A percentile compares a stretch with the other conserved stretches of the same genome.
Conservation (phyloP, 345 rosid genomes). For the Cardamine resedifolia region DNA sequence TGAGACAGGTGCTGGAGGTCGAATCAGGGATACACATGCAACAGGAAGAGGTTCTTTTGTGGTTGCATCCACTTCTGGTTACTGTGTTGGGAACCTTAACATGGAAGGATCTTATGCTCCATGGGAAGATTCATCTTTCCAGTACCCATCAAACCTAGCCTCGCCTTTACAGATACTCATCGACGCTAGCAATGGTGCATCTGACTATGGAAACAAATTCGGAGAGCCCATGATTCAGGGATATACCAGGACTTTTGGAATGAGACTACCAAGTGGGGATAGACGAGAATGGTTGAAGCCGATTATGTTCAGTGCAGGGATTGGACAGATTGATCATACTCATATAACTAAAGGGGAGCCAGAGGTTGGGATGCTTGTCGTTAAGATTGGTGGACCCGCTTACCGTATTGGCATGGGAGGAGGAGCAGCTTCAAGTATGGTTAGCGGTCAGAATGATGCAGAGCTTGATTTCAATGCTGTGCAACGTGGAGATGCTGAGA, state of each 20-base stretch:
- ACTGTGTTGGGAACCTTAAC: conserved; percentile 82
- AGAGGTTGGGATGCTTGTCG: conserved; percentile 88
- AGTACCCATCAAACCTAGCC: conserved; percentile 77
- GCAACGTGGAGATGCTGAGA: conserved; percentile 96
- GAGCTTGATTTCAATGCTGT: conserved; percentile 98
- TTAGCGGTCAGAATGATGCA: conserved; percentile 94
- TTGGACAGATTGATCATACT: conserved; percentile 87
- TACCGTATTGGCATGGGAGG: conserved; percentile 98
- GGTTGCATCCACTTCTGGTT: conserved; percentile 83
- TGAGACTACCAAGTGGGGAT: conserved; percentile 93
- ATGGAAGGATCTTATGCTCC: conserved; percentile 83
- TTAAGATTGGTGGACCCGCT: conserved; percentile 97
- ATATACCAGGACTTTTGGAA: conserved; percentile 83
- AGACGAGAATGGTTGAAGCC: conserved; percentile 97
- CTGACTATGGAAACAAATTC: conserved; percentile 93
- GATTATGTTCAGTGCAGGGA: conserved; percentile 94
- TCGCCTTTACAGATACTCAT: conserved; percentile 88
- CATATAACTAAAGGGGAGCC: conserved; percentile 86
- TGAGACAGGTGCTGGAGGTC: conserved; percentile 96
- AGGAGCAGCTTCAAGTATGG: conserved; percentile 99
- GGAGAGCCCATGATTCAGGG: conserved; percentile 98
- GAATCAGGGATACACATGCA: conserved; percentile 98
- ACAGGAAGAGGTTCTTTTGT: conserved; percentile 94
- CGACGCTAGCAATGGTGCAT: conserved; percentile 93
- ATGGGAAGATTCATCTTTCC: conserved; percentile 82